Conservation (phyloP, 2,329 filamentous ascomycete species). For the Diaporthe amygdali region DNA sequence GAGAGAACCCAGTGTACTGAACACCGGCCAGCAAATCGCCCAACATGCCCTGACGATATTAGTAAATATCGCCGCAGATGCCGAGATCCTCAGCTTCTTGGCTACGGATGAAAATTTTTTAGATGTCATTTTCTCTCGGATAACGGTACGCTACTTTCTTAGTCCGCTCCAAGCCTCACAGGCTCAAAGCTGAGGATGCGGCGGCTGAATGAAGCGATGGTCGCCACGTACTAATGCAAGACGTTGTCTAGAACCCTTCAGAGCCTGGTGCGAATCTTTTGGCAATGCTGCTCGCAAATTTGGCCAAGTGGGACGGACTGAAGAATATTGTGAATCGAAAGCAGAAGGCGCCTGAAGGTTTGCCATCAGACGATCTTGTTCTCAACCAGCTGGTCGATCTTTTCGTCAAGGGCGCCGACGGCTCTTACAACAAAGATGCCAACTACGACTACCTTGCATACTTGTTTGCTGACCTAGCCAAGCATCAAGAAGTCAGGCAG, state of each 20-base stretch:
- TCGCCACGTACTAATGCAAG: slow-evolving; percentile 25
- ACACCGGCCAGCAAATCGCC: slow-evolving; percentile 72
- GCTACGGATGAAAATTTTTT: slow-evolving; percentile 83
- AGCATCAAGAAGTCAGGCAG: slow-evolving; percentile 74
- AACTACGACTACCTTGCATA: slow-evolving; percentile 95
- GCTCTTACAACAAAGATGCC: slow-evolving; percentile 81
- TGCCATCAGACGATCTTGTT: slow-evolving; percentile 74
- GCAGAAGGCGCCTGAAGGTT: slow-evolving; percentile 69
- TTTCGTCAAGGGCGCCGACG: slow-evolving; percentile 90
- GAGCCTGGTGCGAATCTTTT: slow-evolving; percentile 85
- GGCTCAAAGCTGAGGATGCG: slow-evolving; percentile 9
- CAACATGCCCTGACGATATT: slow-evolving; percentile 91
- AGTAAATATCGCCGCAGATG: slow-evolving; percentile 82
- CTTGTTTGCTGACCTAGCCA: slow-evolving; percentile 90
- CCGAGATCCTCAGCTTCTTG: slow-evolving; percentile 74
- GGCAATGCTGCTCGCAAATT: slow-evolving; percentile 91
- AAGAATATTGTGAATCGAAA: slow-evolving; percentile 72
- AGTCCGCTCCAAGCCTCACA: too few relatives aligned
- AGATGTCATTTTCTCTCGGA: slow-evolving; percentile 71
- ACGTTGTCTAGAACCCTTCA: slow-evolving; percentile 52
- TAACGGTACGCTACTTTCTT: slow-evolving; percentile 67
- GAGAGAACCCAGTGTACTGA: slow-evolving; percentile 1
- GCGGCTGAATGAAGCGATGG: neutral
- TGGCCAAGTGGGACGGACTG: slow-evolving; percentile 79
- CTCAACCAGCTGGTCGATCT: slow-evolving; percentile 94